These are phyloP conservation scores for Camillea tinctor DNA, from an alignment of 2,329 filamentous ascomycete species.

Conservation along the genomic window DNA sequence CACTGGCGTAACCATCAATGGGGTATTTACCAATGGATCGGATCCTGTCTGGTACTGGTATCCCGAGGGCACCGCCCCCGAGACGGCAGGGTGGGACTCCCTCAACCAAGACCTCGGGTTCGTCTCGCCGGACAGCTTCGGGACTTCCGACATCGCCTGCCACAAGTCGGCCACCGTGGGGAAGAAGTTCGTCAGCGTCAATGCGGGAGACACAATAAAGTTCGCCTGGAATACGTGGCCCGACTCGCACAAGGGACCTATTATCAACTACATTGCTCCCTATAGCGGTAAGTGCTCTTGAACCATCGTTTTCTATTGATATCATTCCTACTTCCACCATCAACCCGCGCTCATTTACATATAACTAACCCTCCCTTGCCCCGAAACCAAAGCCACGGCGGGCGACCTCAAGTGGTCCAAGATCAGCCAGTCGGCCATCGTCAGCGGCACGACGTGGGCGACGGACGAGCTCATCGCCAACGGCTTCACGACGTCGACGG, in stretches of 20 bases:
- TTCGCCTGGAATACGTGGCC: conserved; percentile 42
- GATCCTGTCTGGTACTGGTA: conserved; percentile 26
- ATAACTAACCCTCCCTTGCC: conserved; percentile 38
- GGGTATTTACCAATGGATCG: conserved; percentile 20
- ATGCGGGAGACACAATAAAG: conserved; percentile 36
- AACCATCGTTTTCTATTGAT: too few species aligned
- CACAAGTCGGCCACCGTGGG: conserved; percentile 43
- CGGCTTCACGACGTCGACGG: conserved; percentile 41
- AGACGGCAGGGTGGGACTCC: conserved; percentile 21
- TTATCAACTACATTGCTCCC: conserved; percentile 36
- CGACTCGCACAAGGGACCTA: conserved; percentile 36
- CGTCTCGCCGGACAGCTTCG: conserved; percentile 40
- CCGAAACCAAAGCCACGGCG: conserved; percentile 43
- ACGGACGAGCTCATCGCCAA: conserved; percentile 47
- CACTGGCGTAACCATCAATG: conserved; percentile 22
- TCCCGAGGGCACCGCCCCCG: conserved; percentile 13
- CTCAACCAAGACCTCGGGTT: conserved; percentile 42
- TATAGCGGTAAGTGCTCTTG: conserved; percentile 32
- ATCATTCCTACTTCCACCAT: conserved; percentile 38
- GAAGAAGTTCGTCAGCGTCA: conserved; percentile 35
- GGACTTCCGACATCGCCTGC: conserved; percentile 46
- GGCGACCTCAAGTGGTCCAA: conserved; percentile 53
- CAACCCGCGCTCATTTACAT: conserved; percentile 42
- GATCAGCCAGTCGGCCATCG: conserved; percentile 51
- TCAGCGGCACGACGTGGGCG: conserved; percentile 49